phyloP scores from a whole-genome alignment of 129 eudicot species.

The Scalesia atractyloides region DNA sequence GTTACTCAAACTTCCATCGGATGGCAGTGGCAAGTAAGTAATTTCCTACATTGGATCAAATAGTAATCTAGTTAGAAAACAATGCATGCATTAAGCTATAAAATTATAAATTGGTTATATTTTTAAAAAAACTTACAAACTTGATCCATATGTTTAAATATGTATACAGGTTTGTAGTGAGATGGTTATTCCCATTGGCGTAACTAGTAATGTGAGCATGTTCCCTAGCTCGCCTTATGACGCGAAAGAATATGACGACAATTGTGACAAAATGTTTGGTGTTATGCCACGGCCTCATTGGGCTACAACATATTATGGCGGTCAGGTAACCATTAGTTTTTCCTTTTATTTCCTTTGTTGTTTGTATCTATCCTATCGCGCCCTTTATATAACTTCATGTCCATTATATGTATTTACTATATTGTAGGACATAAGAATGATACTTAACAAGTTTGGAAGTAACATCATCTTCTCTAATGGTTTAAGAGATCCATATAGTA shows the following conservation, averaged over 20 bases:
- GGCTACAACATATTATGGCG: slow-evolving; percentile 83
- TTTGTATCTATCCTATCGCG: background rate
- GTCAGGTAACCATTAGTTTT: slow-evolving; percentile 45
- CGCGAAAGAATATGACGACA: slow-evolving; percentile 3
- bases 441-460: slow-evolving; percentile 65
- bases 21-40: slow-evolving; percentile 77
- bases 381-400: background rate
- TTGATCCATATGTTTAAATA: background rate
- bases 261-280: slow-evolving; percentile 41
- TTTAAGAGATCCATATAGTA: slow-evolving; percentile 75
- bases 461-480: slow-evolving; percentile 89
- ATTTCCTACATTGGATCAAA: background rate
- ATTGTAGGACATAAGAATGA: slow-evolving; percentile 57
- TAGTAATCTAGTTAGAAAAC: background rate
- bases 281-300: slow-evolving; percentile 78
- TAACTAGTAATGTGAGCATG: slow-evolving; percentile 54
- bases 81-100: background rate
- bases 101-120: too few relatives aligned
- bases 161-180: slow-evolving; percentile 63
- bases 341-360: background rate
- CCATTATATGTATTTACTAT: background rate
- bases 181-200: slow-evolving; percentile 66
- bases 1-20: slow-evolving; percentile 41
- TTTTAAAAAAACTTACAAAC: background rate
- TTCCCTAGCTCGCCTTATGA: slow-evolving; percentile 52